phyloP scores from a whole-genome alignment of 768 basidiomycete genomes.

The Glaciozyma martinii region DNA sequence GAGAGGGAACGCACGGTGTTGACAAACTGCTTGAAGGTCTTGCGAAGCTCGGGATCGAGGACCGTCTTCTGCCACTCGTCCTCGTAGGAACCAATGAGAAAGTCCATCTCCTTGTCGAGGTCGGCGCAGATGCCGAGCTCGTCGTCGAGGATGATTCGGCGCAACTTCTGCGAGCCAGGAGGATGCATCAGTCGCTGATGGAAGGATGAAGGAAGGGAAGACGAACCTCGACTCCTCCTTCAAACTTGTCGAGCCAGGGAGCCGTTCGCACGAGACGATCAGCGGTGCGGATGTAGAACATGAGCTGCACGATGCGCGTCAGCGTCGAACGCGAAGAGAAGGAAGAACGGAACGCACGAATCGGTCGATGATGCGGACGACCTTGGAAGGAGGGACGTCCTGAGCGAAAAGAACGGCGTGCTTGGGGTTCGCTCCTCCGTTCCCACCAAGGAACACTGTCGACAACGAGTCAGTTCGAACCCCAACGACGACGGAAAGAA shows the following conservation, averaged over 20 bases:
- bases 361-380: slow-evolving; percentile 55
- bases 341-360: slow-evolving; percentile 42
- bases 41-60: slow-evolving; percentile 46
- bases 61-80: slow-evolving; percentile 65
- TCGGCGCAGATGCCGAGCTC: slow-evolving; percentile 62
- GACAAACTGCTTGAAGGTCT: slow-evolving; percentile 56
- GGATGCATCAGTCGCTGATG: neutral
- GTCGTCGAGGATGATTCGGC: slow-evolving; percentile 58
- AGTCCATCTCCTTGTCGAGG: slow-evolving; percentile 58
- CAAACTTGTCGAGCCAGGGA: slow-evolving; percentile 62
- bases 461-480: neutral
- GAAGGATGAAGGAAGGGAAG: neutral
- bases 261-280: slow-evolving; percentile 64
- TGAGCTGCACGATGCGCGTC: slow-evolving; percentile 20
- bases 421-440: slow-evolving; percentile 52
- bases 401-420: slow-evolving; percentile 59
- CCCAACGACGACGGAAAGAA: neutral
- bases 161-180: slow-evolving; percentile 46
- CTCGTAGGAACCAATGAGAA: slow-evolving; percentile 56
- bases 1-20: slow-evolving; percentile 47
- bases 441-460: slow-evolving; percentile 57
- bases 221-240: slow-evolving; percentile 52
- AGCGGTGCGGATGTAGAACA: slow-evolving; percentile 59
- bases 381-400: slow-evolving; percentile 60
- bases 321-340: slow-evolving; percentile 40